Conservation (phyloP, 2,329 filamentous ascomycete species). For the Laburnicola sp. region DNA sequence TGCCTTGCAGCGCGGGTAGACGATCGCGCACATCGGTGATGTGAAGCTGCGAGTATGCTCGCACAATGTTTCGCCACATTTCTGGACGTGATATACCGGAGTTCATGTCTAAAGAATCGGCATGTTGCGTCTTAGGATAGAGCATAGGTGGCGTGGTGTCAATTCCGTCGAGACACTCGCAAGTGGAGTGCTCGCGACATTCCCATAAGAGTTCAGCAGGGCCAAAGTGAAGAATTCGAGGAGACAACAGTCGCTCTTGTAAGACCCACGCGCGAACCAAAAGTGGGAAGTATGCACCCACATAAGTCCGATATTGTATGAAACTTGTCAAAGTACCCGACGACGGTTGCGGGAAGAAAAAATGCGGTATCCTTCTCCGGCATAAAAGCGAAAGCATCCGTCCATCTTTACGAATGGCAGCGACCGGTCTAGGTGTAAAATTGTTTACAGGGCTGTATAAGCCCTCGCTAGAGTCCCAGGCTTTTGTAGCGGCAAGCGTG, state of each 20-base stretch:
- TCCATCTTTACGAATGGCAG: not conserved
- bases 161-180: not conserved
- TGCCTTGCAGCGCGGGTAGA: too few relatives aligned
- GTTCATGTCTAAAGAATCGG: too few relatives aligned
- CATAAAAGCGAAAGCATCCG: not conserved
- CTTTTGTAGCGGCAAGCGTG: constrained; percentile 10
- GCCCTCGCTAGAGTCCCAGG: not conserved
- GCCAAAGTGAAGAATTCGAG: constrained; percentile 22
- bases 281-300: constrained; percentile 4
- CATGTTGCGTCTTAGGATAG: too few relatives aligned
- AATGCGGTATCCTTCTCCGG: not conserved
- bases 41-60: too few relatives aligned
- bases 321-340: too few relatives aligned
- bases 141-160: too few relatives aligned
- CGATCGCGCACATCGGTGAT: too few relatives aligned
- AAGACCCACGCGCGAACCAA: constrained; percentile 20
- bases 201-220: constrained; percentile 19
- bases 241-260: constrained; percentile 25
- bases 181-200: constrained; percentile 6
- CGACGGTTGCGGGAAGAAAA: too few relatives aligned
- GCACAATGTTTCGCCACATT: too few relatives aligned
- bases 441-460: not conserved
- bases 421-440: not conserved
- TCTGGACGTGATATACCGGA: too few relatives aligned
- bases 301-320: too few relatives aligned